These are phyloP conservation scores for Cucurbita ficifolia DNA, from an alignment of 306 rosid genomes.

Conservation along the genomic window DNA sequence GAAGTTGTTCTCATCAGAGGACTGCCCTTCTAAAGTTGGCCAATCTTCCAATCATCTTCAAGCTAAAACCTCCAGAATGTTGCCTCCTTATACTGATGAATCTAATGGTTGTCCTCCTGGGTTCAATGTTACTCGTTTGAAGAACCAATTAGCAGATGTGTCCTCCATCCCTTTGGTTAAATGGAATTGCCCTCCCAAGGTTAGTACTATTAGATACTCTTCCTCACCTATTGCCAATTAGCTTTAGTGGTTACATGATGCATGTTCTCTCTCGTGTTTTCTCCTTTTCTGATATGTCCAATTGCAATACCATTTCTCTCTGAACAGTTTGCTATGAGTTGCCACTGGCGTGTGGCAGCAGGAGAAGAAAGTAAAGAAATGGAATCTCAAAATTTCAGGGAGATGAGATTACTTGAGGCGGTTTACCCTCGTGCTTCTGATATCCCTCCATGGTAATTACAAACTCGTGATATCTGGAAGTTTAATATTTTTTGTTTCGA, in stretches of 20 bases:
- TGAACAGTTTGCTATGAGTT: slow-evolving; percentile 25
- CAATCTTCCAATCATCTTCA: slow-evolving; percentile 24
- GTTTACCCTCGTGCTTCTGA: slow-evolving; percentile 46
- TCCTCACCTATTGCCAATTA: neutral
- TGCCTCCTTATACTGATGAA: slow-evolving; percentile 18
- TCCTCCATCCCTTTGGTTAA: slow-evolving; percentile 17
- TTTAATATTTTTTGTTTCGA: neutral
- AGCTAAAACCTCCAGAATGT: slow-evolving; percentile 21
- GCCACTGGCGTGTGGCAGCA: slow-evolving; percentile 37
- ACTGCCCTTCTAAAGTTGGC: slow-evolving; percentile 39
- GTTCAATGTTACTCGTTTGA: slow-evolving; percentile 24
- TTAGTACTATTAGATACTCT: slow-evolving; percentile 2
- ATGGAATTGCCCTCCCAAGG: slow-evolving; percentile 62
- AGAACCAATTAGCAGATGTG: slow-evolving; percentile 14
- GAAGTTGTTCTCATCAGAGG: slow-evolving; percentile 36
- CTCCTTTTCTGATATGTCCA: neutral
- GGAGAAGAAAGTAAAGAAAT: slow-evolving; percentile 61
- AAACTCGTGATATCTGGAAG: neutral
- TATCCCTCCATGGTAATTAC: slow-evolving; percentile 44
- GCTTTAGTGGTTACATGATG: neutral
- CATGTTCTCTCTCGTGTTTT: neutral
- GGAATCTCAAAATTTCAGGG: slow-evolving; percentile 29
- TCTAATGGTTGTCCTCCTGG: slow-evolving; percentile 43
- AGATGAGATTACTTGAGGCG: slow-evolving; percentile 45
- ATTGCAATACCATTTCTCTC: neutral